A percentile compares a stretch with the other conserved stretches of the same genome.
These are phyloP conservation scores for Talaromyces sp. DNA, from an alignment of 2,329 filamentous ascomycete genomes.

Conservation along the genomic window DNA sequence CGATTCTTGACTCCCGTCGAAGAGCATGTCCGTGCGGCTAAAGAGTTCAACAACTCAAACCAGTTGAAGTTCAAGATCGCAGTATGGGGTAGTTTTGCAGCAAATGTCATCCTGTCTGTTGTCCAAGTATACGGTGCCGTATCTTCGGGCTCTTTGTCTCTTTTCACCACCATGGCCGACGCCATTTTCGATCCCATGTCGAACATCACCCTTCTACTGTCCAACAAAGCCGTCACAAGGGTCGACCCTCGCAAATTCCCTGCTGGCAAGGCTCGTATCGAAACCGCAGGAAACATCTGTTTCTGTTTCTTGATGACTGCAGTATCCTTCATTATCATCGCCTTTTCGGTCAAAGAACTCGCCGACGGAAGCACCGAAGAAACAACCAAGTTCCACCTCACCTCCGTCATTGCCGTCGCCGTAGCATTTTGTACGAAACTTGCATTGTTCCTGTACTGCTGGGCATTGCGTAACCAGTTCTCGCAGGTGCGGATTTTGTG, in stretches of 20 bases:
- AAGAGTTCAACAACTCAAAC: conserved; percentile 75
- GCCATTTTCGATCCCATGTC: conserved; percentile 88
- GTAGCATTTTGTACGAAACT: conserved; percentile 85
- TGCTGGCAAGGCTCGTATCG: conserved; percentile 86
- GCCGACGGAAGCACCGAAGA: conserved; percentile 45
- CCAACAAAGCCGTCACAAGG: conserved; percentile 79
- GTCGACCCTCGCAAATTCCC: conserved; percentile 86
- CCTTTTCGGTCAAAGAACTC: conserved; percentile 75
- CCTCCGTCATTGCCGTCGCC: conserved; percentile 78
- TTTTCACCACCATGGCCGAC: conserved; percentile 98
- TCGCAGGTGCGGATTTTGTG: conserved; percentile 87
- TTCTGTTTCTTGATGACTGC: conserved; percentile 96
- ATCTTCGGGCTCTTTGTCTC: conserved; percentile 81
- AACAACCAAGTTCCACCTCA: conserved; percentile 68
- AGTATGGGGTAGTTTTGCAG: conserved; percentile 65
- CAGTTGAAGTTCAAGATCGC: conserved; percentile 63
- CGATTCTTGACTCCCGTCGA: conserved; percentile 88
- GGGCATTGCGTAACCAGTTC: conserved; percentile 84
- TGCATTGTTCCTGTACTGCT: conserved; percentile 83
- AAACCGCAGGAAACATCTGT: conserved; percentile 91
- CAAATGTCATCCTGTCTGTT: conserved; percentile 73
- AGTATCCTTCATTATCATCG: conserved; percentile 88
- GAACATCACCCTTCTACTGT: conserved; percentile 82
- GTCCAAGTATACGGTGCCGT: conserved; percentile 88
- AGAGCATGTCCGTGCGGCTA: conserved; percentile 78